Base-by-base conservation (phyloP, 345 rosid genomes). In the Cardamine occulta region DNA sequence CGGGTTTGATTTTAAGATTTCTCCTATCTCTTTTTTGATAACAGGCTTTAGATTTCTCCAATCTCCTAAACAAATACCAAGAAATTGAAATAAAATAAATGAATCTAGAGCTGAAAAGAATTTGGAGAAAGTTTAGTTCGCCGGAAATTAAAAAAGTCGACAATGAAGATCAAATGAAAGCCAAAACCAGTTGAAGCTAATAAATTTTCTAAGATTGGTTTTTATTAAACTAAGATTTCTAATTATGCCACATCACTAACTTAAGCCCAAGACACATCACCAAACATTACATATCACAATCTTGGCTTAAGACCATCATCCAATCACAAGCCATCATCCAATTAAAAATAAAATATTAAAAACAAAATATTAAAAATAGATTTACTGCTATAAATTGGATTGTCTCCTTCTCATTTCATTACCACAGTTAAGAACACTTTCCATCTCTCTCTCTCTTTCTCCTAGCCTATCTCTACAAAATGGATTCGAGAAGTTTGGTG, bases 401-500 rank as follows among this genome's bases (percentile, higher is more conserved):
- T 58, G 40, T 17, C 56, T 70, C 35, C 64, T 34, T 42, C 64
- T 3, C 62, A 54, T 24, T 17, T 54, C 24, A 63, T 23, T 17
- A 45, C 40, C 64, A 69, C 49, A 42, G 48, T 59, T 12, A 18
- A 51, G 15, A 68, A 68, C 76, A 47, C 4, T 18, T 12, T 12
- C 39, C 14, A 8, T 23, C 39, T 51, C 6, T 60, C 11, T 49
- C 13, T 47, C 17, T 13, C 17, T 63, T 13, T 73, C 15, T 71
- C 57, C 0, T 2, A 5, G 32, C 34, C 45, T 35, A 47, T 56
- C 31, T 37, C 18, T 4, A 31, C 9, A 52, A 18, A 3, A 72
- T 78, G 81, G 59, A 59, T 39, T 66, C 77, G 5, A 78, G 58
- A 47, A 77, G 23, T 66, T 19, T 76, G 3, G 45, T 70, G 15